Base-by-base conservation (phyloP, 768 basidiomycete species). In the Pisolithus albus region DNA sequence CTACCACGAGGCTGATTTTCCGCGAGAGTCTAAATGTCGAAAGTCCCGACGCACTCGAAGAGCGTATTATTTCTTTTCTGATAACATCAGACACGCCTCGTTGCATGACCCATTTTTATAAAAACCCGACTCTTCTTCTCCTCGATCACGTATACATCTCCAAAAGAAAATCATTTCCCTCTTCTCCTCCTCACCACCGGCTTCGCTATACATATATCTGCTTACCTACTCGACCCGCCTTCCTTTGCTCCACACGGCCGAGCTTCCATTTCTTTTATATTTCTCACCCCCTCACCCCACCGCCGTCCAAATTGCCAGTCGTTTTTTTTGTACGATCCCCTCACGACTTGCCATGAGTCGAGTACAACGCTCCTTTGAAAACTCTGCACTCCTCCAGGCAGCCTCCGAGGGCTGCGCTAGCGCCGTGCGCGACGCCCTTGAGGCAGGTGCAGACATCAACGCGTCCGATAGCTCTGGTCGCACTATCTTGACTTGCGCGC, bases 391-490 rank as follows among this genome's bases (percentile, higher is more conserved):
- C 48, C 80, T 83, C 56, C 67, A 66, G 45, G 82, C 80, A 34
- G 83, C 83, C 42, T 73, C 78, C 21, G 68, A 66, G 43, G 87
- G 83, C 45, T 76, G 81, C 59, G 72, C 78, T 41, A 66, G 73
- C 28, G 80, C 74, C 41, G 74, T 86, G 16, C 72, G 66, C 19
- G 72, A 69, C 47, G 78, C 81, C 40, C 71, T 89, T 50, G 69
- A 70, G 7, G 66, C 72, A 37, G 85, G 83, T 39, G 84, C 84
- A 7, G 83, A 87, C 64, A 74, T 88, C 48, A 88, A 89, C 61
- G 76, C 78, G 39, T 70, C 79, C 44, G 85, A 87, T 65, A 65
- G 68, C 19, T 68, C 71, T 1, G 85, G 86, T 11, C 75, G 82
- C 51, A 84, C 81, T 6, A 73, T 81, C 16, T 66, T 89, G 40